Conservation (phyloP, 176 grass and related monocot species). For the Panicum miliaceum region DNA sequence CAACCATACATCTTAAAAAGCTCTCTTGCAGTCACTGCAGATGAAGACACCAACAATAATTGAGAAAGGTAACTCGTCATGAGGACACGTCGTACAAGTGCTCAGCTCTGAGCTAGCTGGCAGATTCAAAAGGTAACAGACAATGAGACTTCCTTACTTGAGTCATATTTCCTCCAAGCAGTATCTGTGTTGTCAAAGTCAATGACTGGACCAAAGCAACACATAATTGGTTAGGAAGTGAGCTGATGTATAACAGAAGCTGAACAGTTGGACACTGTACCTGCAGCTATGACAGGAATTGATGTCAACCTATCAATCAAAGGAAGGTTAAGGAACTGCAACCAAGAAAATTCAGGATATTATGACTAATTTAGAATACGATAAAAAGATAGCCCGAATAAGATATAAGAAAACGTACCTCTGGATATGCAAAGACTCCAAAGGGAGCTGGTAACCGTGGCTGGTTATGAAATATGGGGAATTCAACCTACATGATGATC, state of each 20-base stretch:
- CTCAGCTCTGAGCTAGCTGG: constrained; percentile 14
- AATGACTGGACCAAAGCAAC: constrained; percentile 67
- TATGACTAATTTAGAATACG: constrained; percentile 29
- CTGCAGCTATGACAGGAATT: constrained; percentile 79
- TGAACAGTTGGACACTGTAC: constrained; percentile 52
- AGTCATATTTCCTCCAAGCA: constrained; percentile 88
- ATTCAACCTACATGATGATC: constrained; percentile 61
- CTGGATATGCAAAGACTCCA: constrained; percentile 72
- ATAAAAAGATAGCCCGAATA: constrained; percentile 22
- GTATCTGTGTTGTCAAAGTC: constrained; percentile 91
- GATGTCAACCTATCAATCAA: constrained; percentile 83
- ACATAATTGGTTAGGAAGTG: constrained; percentile 42
- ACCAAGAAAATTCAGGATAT: constrained; percentile 39
- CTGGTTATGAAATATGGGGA: constrained; percentile 76
- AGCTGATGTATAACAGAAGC: constrained; percentile 14
- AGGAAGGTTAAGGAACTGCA: constrained; percentile 78
- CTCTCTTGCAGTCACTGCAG: constrained; percentile 85
- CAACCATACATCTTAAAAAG: constrained; percentile 78
- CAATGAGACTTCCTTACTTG: constrained; percentile 64
- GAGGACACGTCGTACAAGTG: neutral
- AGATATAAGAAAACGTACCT: constrained; percentile 50
- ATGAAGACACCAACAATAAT: constrained; percentile 45
- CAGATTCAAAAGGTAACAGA: neutral
- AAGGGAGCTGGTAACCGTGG: constrained; percentile 77
- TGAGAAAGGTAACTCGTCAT: constrained; percentile 8